Percentiles rank a stretch among this genome's conserved stretches.
Conservation (phyloP, 2,329 filamentous ascomycete genomes). For the Colletotrichum lindemuthianum region DNA sequence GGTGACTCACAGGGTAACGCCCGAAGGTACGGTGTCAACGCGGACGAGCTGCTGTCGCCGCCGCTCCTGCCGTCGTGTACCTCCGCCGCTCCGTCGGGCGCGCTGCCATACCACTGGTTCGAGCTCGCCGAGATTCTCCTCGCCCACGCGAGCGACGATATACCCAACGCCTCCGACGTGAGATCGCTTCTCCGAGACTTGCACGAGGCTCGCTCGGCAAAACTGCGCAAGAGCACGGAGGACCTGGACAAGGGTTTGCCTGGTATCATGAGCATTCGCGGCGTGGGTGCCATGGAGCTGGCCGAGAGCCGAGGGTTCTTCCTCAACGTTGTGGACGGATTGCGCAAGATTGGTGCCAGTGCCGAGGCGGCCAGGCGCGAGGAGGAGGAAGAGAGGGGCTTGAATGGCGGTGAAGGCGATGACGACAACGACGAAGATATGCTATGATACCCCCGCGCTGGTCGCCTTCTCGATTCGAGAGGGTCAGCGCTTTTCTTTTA, state of each 20-base stretch:
- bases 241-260: constrained; percentile 76
- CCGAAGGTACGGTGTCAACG: constrained; percentile 43
- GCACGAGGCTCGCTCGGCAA: constrained; percentile 87
- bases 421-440: constrained; percentile 69
- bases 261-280: constrained; percentile 74
- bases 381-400: constrained; percentile 73
- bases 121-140: constrained; percentile 90
- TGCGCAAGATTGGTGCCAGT: constrained; percentile 84
- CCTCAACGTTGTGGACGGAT: constrained; percentile 84
- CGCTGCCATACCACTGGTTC: constrained; percentile 94
- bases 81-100: constrained; percentile 71
- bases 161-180: constrained; percentile 77
- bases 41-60: constrained; percentile 60
- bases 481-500: constrained; percentile 9
- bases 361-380: constrained; percentile 82
- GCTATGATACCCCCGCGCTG: constrained; percentile 39
- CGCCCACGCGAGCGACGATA: constrained; percentile 85
- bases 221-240: constrained; percentile 80
- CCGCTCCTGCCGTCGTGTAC: constrained; percentile 85
- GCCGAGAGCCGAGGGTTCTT: constrained; percentile 88
- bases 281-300: constrained; percentile 93
- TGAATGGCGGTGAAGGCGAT: constrained; percentile 65
- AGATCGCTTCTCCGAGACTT: constrained; percentile 81
- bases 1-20: constrained; percentile 58
- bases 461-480: background rate